phyloP scores from a whole-genome alignment of 768 basidiomycete genomes.

The Calocybe cyanea region DNA sequence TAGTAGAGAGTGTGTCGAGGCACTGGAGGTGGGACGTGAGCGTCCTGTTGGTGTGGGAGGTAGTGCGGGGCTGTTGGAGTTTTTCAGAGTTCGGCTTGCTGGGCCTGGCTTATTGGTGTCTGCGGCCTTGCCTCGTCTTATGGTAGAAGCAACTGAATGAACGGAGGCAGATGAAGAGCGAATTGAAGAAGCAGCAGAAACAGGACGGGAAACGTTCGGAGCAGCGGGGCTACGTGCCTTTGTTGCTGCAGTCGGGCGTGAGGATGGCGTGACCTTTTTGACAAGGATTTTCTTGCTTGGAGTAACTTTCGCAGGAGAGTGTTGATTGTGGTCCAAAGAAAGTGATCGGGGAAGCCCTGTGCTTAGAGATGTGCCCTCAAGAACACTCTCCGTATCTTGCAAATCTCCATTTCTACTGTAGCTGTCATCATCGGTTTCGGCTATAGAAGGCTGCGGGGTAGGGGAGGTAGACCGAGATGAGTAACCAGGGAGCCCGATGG shows the following conservation, averaged over 20 bases:
- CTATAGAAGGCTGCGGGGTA: conserved; percentile 18
- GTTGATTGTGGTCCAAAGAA: conserved; percentile 12
- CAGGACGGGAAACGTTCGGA: conserved; percentile 16
- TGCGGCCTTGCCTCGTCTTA: conserved; percentile 21
- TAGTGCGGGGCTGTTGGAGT: conserved; percentile 1
- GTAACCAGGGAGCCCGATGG: conserved; percentile 14
- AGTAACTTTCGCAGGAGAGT: neutral
- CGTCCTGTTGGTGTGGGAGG: conserved; percentile 11
- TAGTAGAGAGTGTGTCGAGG: conserved; percentile 4
- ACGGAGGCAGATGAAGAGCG: conserved; percentile 22
- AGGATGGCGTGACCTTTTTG: conserved; percentile 9
- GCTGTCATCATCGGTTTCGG: conserved; percentile 18
- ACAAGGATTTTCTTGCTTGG: conserved; percentile 9
- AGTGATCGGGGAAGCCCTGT: conserved; percentile 4
- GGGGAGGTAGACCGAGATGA: conserved; percentile 15
- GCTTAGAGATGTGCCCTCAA: neutral
- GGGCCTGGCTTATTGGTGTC: conserved; percentile 9
- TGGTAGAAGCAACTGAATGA: conserved; percentile 26
- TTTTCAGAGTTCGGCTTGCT: conserved; percentile 1
- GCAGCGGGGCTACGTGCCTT: conserved; percentile 1
- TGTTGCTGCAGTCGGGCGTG: conserved; percentile 1
- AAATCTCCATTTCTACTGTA: conserved; percentile 7
- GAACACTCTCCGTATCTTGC: conserved; percentile 5
- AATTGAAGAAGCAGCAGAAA: conserved; percentile 31
- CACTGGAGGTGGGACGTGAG: conserved; percentile 20